Evolutionary conservation across 2,329 filamentous ascomycete species (phyloP), one percentile per base, ranked within the genome.

Genomic region (Phoma herbarum): DNA sequence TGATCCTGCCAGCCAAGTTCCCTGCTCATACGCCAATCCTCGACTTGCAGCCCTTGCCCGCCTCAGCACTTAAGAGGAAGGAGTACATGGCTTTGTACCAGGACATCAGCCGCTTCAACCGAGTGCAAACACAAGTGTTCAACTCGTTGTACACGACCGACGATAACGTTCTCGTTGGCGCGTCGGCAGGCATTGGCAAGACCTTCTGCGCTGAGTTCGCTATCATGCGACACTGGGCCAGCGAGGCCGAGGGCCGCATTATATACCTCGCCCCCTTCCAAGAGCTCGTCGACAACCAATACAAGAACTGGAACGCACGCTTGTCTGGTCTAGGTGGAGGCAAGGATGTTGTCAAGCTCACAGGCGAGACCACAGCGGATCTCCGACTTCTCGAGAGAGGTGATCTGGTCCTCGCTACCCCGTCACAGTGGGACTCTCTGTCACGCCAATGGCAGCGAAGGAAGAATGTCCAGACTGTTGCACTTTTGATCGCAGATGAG

Each of bases 121-220:
- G 95, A 76, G 91, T 99, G 12, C 96, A 99, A 78, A 97, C 95
- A 0, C 95, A 99, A 75, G 92, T 92, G 0, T 99, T 98, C 83
- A 97, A 97, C 74, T 93, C 93, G 1, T 81, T 99, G 0, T 98
- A 92, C 75, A 89, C 90, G 46, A 90, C 91, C 0, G 91, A 98
- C 74, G 92, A 98, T 69, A 98, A 96, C 70, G 93, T 97, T 22
- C 92, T 99, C 63, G 82, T 99, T 63, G 93, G 92, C 44, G 90
- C 94, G n/a, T 90, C 95, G 1, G 93, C 93, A 9, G 94, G 95
- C 42, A 97, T 92, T 74, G 95, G 95, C 59, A 99, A 99, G 84
- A 98, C 95, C 1, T 88, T 97, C 2, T 98, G 95, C 73, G 95
- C 95, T 2, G 95, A 99, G 76, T 95, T 99, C 78, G 90, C 95